Base-by-base conservation (phyloP, 2,329 filamentous ascomycete genomes). In the Sporothrix variecibatus region DNA sequence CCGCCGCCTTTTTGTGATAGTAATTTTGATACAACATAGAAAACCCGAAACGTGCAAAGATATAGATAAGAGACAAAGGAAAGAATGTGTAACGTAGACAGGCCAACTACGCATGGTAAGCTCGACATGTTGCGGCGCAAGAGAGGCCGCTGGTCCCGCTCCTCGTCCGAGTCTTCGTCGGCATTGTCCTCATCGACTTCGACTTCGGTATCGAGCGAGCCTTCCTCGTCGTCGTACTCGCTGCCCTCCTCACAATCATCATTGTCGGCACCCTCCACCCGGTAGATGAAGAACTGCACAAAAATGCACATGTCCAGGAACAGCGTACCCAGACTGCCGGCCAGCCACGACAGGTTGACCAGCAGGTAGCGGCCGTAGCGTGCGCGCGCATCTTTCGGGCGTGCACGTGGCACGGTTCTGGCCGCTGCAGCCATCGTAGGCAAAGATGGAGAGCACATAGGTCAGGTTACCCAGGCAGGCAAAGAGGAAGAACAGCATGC, bases 381-480 rank as follows among this genome's bases (percentile, higher is more conserved):
- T 0, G 81, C 83, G 12, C 81, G 80, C 0, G 89, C 88, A 82
- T 97, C 94, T 0, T 0, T 91, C 93, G 0, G 86, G 83, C 34
- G 81, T 81, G 83, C 95, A 97, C 17, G 7, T 11, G 81, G 79
- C 31, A 76, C 78, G 26, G 69, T 79, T 17, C 11, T 38, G 74
- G 77, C 83, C 78, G 34, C 80, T 80, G 40, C 80, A 81, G 8
- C 64, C 71, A 49, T 95, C 93, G 80, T 94, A 98, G 0, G 94
- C 95, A 76, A 98, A 87, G 78, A 99, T 98, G 51, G 92, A 95
- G 51, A 97, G 85, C 23, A 98, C 95, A 79, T 97, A 98, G 0
- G 95, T 98, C 77, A 97, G 82, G 81, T 99, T 99, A 1, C 96
- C 96, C 6, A 98, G 89, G 80, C 95, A 98, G 4, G 96, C 96